Evolutionary conservation across 1,284 basidiomycete species (phyloP).

Genomic region (Naganishia sp.): DNA sequence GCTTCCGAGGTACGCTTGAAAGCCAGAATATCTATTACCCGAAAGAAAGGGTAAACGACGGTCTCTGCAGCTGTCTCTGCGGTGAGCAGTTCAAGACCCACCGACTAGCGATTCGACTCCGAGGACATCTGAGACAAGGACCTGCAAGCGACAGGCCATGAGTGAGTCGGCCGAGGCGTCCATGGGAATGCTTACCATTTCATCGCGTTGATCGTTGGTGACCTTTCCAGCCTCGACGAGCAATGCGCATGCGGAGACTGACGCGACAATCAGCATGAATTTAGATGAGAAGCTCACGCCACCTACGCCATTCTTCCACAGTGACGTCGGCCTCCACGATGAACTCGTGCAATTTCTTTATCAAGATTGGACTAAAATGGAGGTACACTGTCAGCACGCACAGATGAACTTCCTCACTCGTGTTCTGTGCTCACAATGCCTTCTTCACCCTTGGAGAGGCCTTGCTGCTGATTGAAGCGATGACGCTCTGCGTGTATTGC

Average conservation of each 20-base stretch:
- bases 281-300: background rate
- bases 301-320: slow-evolving; percentile 47
- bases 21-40: slow-evolving; percentile 35
- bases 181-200: slow-evolving; percentile 36
- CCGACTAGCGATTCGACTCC: slow-evolving; percentile 51
- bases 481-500: slow-evolving; percentile 25
- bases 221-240: slow-evolving; percentile 51
- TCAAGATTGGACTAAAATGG: slow-evolving; percentile 43
- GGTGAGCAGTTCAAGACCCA: background rate
- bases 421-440: slow-evolving; percentile 40
- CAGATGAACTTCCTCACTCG: background rate
- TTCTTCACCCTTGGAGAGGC: slow-evolving; percentile 50
- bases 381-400: background rate
- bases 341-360: slow-evolving; percentile 49
- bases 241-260: slow-evolving; percentile 47
- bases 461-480: slow-evolving; percentile 38
- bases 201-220: slow-evolving; percentile 50
- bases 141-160: slow-evolving; percentile 9
- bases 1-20: slow-evolving; percentile 24
- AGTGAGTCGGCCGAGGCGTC: background rate
- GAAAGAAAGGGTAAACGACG: too few species aligned
- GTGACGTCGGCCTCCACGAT: slow-evolving; percentile 51
- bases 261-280: background rate
- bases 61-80: background rate
- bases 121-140: slow-evolving; percentile 52